phyloP scores from a whole-genome alignment of 73 alveolate genomes.

The Stentor coeruleus region DNA sequence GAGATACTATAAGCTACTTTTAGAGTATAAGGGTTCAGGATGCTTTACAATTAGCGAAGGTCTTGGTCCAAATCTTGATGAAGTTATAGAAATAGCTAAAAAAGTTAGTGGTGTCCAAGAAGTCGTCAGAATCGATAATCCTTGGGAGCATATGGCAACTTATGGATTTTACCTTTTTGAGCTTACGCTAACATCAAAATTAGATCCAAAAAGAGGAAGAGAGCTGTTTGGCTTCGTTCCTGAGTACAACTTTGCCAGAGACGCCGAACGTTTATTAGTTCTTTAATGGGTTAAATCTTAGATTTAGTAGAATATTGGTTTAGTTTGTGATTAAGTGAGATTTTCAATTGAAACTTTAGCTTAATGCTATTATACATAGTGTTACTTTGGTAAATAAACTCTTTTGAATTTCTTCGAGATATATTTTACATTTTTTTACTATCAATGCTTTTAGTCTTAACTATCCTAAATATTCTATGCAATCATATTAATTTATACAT shows the following conservation, averaged over 20 bases:
- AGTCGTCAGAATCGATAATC: not conserved
- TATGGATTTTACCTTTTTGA: slow-evolving; percentile 1
- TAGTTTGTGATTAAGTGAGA: too few species aligned
- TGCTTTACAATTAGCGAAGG: not conserved
- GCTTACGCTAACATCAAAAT: not conserved
- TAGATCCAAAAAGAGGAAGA: slow-evolving; percentile 11
- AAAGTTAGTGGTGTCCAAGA: not conserved
- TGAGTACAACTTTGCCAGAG: not conserved
- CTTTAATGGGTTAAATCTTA: too few species aligned
- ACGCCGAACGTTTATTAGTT: too few species aligned
- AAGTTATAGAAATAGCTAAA: not conserved
- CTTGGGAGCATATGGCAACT: not conserved
- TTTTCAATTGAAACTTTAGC: too few species aligned
- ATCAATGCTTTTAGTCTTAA: too few species aligned
- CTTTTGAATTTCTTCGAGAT: too few species aligned
- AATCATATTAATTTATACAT: too few species aligned
- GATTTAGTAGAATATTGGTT: too few species aligned
- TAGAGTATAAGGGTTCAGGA: not conserved
- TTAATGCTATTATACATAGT: too few species aligned
- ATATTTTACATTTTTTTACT: too few species aligned
- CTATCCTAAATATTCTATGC: too few species aligned
- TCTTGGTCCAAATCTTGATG: not conserved
- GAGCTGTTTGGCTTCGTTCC: not conserved
- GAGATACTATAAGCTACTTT: not conserved
- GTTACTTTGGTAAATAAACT: too few species aligned